Evolutionary conservation across 495 filamentous ascomycete genomes (phyloP), one percentile per base, ranked within the genome.

Genomic region (Penicillium silybi): DNA sequence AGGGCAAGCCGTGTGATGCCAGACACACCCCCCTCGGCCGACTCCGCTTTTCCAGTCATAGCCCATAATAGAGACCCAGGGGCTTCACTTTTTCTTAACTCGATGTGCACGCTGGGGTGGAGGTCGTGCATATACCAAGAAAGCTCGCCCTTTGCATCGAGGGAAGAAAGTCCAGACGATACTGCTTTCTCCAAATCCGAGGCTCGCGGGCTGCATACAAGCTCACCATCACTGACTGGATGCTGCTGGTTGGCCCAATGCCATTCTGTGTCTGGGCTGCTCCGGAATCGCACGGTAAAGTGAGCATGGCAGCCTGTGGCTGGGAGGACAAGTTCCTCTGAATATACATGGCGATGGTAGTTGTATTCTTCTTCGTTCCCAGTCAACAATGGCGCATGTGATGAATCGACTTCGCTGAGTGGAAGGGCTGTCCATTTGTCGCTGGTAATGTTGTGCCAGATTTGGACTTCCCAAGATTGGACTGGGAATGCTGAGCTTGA

Each of bases 221-320:
- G 62, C 27, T 83, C 71, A 4, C 89, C 89, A 58, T 93, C 85
- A 16, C 65, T 67, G 1, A 78, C 54, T 5, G 75, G 73, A 44
- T 79, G 79, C 41, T 81, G 74, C 48, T 89, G 80, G 49, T 85
- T 84, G 11, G 78, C 79, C 91, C 91, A 96, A 48, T 77, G 83
- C 90, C 91, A 95, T 54, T 61, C 82, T 45, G 45, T 71, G 27
- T 67, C 68, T 8, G 71, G 62, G 2, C 66, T 61, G 11, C 74
- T 73, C 8, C 89, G 82, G 59, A 85, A 92, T 46, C 88, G 89
- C 42, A 92, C 59, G 0, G 91, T 95, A 58, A 96, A 96, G 15
- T 70, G 74, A 1, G 84, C 62, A 46, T 69, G 45, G 46, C 64
- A 67, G 15, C 48, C 59, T 18, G 47, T 26, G 8, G 46, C 54